phyloP scores from a whole-genome alignment of 2,329 filamentous ascomycete species.

The Alternaria ventricosa region DNA sequence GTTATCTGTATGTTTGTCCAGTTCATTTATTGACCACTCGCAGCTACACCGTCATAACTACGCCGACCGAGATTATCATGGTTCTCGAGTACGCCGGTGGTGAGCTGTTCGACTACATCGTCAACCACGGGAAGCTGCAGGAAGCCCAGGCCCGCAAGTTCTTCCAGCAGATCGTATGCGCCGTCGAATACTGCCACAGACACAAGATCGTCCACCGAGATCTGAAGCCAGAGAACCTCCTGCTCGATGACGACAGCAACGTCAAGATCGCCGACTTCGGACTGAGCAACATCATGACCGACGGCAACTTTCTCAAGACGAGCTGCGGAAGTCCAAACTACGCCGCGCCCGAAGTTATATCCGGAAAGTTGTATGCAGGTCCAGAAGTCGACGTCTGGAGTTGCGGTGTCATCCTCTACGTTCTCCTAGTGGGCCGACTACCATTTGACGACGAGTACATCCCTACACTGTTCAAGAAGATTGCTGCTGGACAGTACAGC shows the following conservation, averaged over 20 bases:
- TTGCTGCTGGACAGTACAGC: constrained; percentile 90
- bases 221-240: constrained; percentile 93
- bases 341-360: constrained; percentile 96
- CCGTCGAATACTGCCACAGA: constrained; percentile 97
- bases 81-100: constrained; percentile 96
- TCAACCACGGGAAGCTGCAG: constrained; percentile 88
- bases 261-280: constrained; percentile 99
- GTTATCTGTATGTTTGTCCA: constrained; percentile 32
- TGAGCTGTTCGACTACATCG: constrained; percentile 97
- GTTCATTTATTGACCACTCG: constrained; percentile 6
- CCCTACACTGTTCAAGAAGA: constrained; percentile 96
- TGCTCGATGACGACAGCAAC: constrained; percentile 93
- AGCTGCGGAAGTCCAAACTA: constrained; percentile 99
- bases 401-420: constrained; percentile 82
- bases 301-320: constrained; percentile 98
- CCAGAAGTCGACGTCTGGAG: constrained; percentile 99
- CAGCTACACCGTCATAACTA: constrained; percentile 96
- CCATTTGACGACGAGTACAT: constrained; percentile 99
- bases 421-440: constrained; percentile 70
- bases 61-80: constrained; percentile 95
- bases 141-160: constrained; percentile 94
- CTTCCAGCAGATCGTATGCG: constrained; percentile 99
- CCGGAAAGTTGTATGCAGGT: constrained; percentile 94
- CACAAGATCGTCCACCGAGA: constrained; percentile 99
- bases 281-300: constrained; percentile 99